Evolutionary conservation across 176 grass and related monocot genomes (phyloP).

Genomic region (Zea luxurians): DNA sequence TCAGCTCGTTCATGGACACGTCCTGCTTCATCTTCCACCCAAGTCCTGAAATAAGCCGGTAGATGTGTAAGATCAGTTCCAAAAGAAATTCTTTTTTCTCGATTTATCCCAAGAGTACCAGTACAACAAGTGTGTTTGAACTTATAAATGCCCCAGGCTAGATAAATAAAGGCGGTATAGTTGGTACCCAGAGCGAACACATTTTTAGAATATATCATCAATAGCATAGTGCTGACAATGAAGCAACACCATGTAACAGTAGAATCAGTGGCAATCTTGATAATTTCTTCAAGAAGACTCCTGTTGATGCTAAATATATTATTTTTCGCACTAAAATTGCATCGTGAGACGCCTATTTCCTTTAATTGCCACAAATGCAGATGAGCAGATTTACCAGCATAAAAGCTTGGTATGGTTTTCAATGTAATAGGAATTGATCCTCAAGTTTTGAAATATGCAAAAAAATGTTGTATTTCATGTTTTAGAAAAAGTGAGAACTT

Average conservation of each 20-base stretch:
- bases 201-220: no score
- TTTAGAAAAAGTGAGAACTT: neutral
- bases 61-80: neutral
- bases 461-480: neutral
- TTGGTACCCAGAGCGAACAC: neutral
- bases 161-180: neutral
- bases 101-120: neutral
- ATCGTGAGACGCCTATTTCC: neutral
- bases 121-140: no score
- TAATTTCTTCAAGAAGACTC: constrained; percentile 2
- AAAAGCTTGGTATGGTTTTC: neutral
- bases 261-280: neutral
- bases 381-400: neutral
- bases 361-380: neutral
- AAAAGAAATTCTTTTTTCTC: neutral
- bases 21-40: constrained; percentile 68
- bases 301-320: neutral
- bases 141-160: neutral
- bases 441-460: neutral
- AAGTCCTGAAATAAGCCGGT: constrained; percentile 39
- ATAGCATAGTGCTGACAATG: neutral
- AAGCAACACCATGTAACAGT: neutral
- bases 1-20: constrained; percentile 37
- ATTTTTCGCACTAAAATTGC: neutral
- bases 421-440: neutral